Percentiles rank a stretch among this genome's conserved stretches.
Evolutionary conservation across 495 filamentous ascomycete species (phyloP).

Genomic region (Parathielavia appendiculata): DNA sequence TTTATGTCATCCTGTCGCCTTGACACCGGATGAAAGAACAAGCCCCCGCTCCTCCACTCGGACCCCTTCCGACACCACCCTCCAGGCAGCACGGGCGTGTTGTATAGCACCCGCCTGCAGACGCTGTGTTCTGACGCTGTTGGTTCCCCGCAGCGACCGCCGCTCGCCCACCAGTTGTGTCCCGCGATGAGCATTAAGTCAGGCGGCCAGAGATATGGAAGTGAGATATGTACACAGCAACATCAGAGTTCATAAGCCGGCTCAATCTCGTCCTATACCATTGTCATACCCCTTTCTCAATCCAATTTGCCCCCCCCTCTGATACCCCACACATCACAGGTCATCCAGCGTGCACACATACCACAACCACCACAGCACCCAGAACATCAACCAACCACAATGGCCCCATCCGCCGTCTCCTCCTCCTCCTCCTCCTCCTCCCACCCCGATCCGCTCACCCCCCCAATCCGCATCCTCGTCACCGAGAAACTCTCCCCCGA

Average conservation of each 20-base stretch:
- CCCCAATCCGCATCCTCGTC: slow-evolving; percentile 52
- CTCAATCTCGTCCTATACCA: background rate
- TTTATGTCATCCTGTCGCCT: slow-evolving; percentile 10
- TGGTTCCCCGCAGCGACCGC: slow-evolving; percentile 4
- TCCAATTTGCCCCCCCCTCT: background rate
- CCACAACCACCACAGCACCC: background rate
- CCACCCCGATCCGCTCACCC: background rate
- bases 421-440: slow-evolving; percentile 13
- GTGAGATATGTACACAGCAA: background rate
- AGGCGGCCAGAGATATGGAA: background rate
- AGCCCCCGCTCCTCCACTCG: background rate
- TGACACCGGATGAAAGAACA: slow-evolving; percentile 2
- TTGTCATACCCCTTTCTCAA: background rate
- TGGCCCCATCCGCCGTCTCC: slow-evolving; percentile 35
- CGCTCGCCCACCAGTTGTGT: background rate
- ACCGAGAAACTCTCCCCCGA: slow-evolving; percentile 71
- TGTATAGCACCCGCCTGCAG: background rate
- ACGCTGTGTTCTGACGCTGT: background rate
- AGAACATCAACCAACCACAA: slow-evolving; percentile 11
- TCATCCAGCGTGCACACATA: background rate
- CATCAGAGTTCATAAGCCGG: background rate
- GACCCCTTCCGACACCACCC: background rate
- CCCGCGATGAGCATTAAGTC: background rate
- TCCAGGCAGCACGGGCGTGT: background rate
- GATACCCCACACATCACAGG: background rate